phyloP scores from a whole-genome alignment of 75 land plant species.

The Cryptomeria japonica region DNA sequence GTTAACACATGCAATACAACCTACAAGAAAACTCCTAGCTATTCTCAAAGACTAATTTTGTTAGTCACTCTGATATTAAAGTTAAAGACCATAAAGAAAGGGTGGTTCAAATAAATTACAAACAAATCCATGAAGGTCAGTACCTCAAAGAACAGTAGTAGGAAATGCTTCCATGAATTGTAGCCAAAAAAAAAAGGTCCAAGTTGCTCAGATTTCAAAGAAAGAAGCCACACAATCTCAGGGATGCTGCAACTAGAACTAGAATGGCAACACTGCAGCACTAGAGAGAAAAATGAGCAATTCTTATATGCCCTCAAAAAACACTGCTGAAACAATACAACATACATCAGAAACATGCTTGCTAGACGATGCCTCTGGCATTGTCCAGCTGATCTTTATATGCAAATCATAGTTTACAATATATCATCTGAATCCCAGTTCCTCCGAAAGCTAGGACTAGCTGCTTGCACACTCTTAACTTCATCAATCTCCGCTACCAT shows the following conservation, averaged over 20 bases:
- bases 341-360: constrained; percentile 1
- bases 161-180: constrained; percentile 3
- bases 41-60: background rate
- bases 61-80: background rate
- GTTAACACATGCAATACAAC: background rate
- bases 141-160: constrained; percentile 1
- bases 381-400: constrained; percentile 1
- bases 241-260: background rate
- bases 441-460: background rate
- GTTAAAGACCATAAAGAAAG: background rate
- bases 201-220: background rate
- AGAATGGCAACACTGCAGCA: background rate
- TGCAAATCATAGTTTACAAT: constrained; percentile 10
- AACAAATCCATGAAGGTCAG: constrained; percentile 10
- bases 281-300: constrained; percentile 2
- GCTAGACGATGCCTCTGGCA: constrained; percentile 7
- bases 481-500: background rate
- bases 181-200: background rate
- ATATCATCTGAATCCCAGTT: background rate
- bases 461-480: constrained; percentile 2
- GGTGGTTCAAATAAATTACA: constrained; percentile 4
- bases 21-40: background rate
- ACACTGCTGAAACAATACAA: constrained; percentile 12
- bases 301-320: background rate
- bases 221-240: constrained; percentile 11